Conservation (phyloP, 345 rosid genomes). For the Camelina hispida region DNA sequence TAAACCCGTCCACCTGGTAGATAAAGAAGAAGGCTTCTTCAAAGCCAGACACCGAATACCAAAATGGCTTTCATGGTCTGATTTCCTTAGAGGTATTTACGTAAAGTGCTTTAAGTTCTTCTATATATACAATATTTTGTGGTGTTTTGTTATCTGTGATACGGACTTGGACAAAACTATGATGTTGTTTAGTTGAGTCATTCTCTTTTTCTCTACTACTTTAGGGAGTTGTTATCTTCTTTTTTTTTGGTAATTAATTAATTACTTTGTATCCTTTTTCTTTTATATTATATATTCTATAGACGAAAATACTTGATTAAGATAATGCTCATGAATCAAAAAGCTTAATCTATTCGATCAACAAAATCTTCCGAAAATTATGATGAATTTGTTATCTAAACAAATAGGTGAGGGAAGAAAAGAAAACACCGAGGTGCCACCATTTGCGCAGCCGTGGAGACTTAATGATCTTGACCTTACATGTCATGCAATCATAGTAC, state of each 20-base stretch:
- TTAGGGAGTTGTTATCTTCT: neutral
- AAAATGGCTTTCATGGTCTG: constrained; percentile 24
- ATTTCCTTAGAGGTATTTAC: constrained; percentile 26
- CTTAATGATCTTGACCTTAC: neutral
- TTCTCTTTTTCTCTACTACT: constrained; percentile 1
- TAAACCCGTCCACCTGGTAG: constrained; percentile 28
- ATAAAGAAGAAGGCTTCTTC: constrained; percentile 18
- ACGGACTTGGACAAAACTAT: constrained; percentile 21
- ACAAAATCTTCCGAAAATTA: neutral
- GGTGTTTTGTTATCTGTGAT: neutral
- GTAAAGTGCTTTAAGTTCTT: constrained; percentile 2
- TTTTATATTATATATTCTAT: neutral
- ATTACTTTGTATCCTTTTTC: constrained; percentile 9
- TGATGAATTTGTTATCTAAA: neutral
- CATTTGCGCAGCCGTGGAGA: neutral
- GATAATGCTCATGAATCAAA: neutral
- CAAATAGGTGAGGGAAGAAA: neutral
- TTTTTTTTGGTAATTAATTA: constrained; percentile 34
- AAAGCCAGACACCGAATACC: constrained; percentile 24
- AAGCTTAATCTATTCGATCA: neutral
- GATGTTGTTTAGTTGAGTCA: constrained; percentile 29
- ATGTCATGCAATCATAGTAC: neutral
- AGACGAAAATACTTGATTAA: neutral
- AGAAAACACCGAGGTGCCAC: neutral
- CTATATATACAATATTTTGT: neutral